phyloP scores from a whole-genome alignment of 1,284 basidiomycete species.

The Marasmius fiardii region DNA sequence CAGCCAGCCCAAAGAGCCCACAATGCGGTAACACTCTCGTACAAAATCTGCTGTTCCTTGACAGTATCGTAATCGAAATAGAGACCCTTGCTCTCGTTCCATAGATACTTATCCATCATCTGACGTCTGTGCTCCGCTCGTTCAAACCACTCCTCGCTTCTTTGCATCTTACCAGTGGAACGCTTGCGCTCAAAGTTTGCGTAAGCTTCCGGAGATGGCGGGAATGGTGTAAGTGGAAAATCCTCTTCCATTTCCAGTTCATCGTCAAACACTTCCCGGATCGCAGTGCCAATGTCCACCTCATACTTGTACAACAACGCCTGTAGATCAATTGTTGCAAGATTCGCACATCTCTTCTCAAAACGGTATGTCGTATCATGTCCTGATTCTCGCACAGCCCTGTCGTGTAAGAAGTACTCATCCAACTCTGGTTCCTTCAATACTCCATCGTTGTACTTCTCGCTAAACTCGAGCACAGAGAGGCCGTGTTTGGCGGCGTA shows the following conservation, averaged over 20 bases:
- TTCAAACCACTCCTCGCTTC: constrained; percentile 86
- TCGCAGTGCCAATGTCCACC: constrained; percentile 90
- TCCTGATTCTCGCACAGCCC: constrained; percentile 90
- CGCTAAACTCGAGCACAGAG: constrained; percentile 96
- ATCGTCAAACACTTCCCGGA: constrained; percentile 93
- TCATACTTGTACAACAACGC: constrained; percentile 92
- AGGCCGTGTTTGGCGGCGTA: constrained; percentile 91
- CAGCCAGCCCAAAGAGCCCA: constrained; percentile 99
- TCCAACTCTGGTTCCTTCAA: constrained; percentile 89
- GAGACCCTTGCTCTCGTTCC: constrained; percentile 94
- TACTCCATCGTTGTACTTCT: constrained; percentile 87
- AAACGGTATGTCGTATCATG: constrained; percentile 98
- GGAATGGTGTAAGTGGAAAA: constrained; percentile 89
- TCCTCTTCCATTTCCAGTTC: constrained; percentile 89
- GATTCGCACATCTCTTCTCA: constrained; percentile 94
- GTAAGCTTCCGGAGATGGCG: constrained; percentile 80
- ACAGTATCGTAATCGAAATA: constrained; percentile 98
- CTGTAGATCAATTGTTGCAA: constrained; percentile 96
- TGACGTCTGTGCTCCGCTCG: constrained; percentile 80
- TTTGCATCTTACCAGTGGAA: constrained; percentile 65
- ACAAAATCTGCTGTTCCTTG: constrained; percentile 86
- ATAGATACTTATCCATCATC: constrained; percentile 91
- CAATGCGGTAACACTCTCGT: constrained; percentile 93
- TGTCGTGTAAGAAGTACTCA: constrained; percentile 97
- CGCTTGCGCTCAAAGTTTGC: constrained; percentile 54